Evolutionary conservation across 2,329 filamentous ascomycete genomes (phyloP).

Genomic region (Pyrenophora seminiperda): DNA sequence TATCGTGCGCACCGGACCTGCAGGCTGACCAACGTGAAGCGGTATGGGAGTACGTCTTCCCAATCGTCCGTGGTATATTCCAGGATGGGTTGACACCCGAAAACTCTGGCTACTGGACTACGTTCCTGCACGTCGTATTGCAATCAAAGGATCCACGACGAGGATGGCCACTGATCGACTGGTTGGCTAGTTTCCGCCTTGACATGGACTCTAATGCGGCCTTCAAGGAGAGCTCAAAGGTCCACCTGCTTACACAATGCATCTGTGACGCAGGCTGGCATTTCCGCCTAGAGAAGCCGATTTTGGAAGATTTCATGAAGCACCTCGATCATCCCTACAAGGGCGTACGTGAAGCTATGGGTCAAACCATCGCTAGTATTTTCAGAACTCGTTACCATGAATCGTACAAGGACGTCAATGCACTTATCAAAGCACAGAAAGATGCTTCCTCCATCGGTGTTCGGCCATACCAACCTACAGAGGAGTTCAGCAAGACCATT

Average conservation of each 20-base stretch:
- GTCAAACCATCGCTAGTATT: slow-evolving; percentile 83
- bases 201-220: slow-evolving; percentile 96
- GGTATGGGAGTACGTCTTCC: slow-evolving; percentile 89
- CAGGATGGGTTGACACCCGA: slow-evolving; percentile 93
- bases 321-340: slow-evolving; percentile 99
- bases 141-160: slow-evolving; percentile 89
- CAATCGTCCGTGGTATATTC: slow-evolving; percentile 83
- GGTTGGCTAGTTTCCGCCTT: slow-evolving; percentile 80
- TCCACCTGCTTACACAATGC: slow-evolving; percentile 85
- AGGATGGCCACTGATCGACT: slow-evolving; percentile 82
- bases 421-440: slow-evolving; percentile 79
- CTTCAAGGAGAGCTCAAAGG: slow-evolving; percentile 98
- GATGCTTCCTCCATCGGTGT: slow-evolving; percentile 79
- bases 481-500: slow-evolving; percentile 75
- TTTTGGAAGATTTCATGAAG: slow-evolving; percentile 83
- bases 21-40: slow-evolving; percentile 72
- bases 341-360: slow-evolving; percentile 92
- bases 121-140: slow-evolving; percentile 86
- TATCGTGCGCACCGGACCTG: slow-evolving; percentile 80
- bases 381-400: slow-evolving; percentile 93
- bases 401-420: slow-evolving; percentile 79
- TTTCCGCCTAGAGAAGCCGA: slow-evolving; percentile 86
- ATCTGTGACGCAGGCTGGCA: slow-evolving; percentile 94
- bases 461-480: slow-evolving; percentile 77
- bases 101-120: slow-evolving; percentile 93